Percentiles rank a stretch among this genome's conserved stretches.
phyloP scores from a whole-genome alignment of 306 rosid genomes.

The Rubus idaeus region DNA sequence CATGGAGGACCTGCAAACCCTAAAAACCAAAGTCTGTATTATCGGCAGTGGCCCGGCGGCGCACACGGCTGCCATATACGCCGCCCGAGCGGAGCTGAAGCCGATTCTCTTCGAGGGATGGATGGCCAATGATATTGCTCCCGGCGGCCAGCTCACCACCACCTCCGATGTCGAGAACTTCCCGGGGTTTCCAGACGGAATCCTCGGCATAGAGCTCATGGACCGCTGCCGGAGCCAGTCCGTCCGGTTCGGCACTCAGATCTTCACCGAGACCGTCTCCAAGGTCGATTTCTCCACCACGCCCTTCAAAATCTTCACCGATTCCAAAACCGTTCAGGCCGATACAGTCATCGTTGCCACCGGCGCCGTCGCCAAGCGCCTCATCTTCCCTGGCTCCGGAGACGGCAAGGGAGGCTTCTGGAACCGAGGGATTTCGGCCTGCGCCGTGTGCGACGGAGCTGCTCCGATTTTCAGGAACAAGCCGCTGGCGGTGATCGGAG shows the following conservation, averaged over 20 bases:
- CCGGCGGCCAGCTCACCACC: conserved; percentile 90
- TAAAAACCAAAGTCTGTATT: conserved; percentile 68
- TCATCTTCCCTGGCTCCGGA: conserved; percentile 56
- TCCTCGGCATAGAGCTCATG: conserved; percentile 73
- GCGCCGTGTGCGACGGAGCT: conserved; percentile 90
- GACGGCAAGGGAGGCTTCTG: conserved; percentile 66
- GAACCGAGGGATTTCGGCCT: conserved; percentile 83
- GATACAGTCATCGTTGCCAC: conserved; percentile 73
- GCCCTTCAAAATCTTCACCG: conserved; percentile 66
- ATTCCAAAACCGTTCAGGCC: conserved; percentile 45
- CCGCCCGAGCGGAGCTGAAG: conserved; percentile 81
- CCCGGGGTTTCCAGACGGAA: conserved; percentile 77
- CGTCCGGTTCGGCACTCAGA: conserved; percentile 66
- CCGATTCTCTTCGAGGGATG: conserved; percentile 85
- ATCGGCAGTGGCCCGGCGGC: conserved; percentile 91
- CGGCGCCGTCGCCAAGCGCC: conserved; percentile 78
- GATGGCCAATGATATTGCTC: conserved; percentile 88
- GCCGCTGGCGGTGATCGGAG: conserved; percentile 76
- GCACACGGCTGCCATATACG: conserved; percentile 81
- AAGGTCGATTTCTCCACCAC: conserved; percentile 64
- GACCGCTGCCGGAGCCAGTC: conserved; percentile 69
- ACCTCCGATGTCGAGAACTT: conserved; percentile 89
- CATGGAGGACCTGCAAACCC: conserved; percentile 42
- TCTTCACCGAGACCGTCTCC: conserved; percentile 70
- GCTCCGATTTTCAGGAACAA: conserved; percentile 72